Conservation (phyloP, 2,329 filamentous ascomycete genomes). For the Trichoderma simmonsii region DNA sequence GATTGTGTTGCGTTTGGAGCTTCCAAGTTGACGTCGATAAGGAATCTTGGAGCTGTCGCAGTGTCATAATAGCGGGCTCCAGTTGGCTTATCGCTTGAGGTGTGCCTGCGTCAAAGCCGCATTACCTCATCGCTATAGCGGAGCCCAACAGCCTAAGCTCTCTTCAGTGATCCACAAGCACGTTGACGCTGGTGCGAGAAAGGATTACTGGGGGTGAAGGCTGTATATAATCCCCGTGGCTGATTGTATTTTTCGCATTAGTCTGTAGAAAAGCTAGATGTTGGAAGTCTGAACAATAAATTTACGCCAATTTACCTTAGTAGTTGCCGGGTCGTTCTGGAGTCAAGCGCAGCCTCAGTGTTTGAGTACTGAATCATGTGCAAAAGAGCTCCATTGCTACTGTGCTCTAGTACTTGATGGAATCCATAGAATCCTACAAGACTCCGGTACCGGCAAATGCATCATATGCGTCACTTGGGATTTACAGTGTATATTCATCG, state of each 20-base stretch:
- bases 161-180: background rate
- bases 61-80: background rate
- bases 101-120: background rate
- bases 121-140: constrained; percentile 4
- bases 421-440: background rate
- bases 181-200: background rate
- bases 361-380: background rate
- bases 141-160: background rate
- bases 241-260: background rate
- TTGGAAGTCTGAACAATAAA: background rate
- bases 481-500: background rate
- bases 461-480: background rate
- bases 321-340: background rate
- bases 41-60: background rate
- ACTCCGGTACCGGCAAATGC: background rate
- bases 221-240: background rate
- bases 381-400: too few relatives aligned
- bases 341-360: background rate
- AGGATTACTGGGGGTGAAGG: background rate
- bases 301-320: background rate
- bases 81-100: background rate
- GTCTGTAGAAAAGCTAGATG: background rate
- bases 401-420: background rate
- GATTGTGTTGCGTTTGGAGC: background rate
- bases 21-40: background rate